phyloP scores from a whole-genome alignment of 257 asterid genomes.

The Cordia subcordata region DNA sequence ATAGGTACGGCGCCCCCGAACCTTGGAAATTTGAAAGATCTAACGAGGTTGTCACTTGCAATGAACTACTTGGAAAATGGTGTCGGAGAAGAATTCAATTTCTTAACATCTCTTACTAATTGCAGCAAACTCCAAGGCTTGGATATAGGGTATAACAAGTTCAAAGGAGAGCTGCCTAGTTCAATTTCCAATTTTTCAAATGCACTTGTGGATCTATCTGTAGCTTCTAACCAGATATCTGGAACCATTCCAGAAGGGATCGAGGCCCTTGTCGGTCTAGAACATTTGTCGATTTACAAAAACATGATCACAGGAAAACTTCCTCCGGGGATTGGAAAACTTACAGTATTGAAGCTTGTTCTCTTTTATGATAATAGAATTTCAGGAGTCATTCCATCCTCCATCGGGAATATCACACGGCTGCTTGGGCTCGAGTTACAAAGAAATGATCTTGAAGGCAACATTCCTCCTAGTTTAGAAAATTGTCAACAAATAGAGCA shows the following conservation, averaged over 20 bases:
- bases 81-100: not conserved
- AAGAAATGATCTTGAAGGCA: not conserved
- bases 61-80: not conserved
- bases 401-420: not conserved
- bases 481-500: not conserved
- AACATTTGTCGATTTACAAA: not conserved
- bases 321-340: conserved; percentile 1
- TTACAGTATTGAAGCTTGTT: not conserved
- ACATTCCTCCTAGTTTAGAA: not conserved
- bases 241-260: conserved; percentile 3
- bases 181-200: conserved; percentile 10
- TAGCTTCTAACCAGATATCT: not conserved
- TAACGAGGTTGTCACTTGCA: not conserved
- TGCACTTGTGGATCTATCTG: not conserved
- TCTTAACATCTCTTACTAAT: conserved; percentile 6
- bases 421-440: conserved; percentile 3
- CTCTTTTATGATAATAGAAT: not conserved
- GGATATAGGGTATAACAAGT: not conserved
- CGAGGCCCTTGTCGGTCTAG: conserved; percentile 1
- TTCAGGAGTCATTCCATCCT: conserved; percentile 5
- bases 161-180: not conserved
- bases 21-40: conserved; percentile 1
- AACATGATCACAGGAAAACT: conserved; percentile 5
- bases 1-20: not conserved
- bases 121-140: not conserved